A percentile compares a stretch with the other conserved stretches of the same genome.
These are phyloP conservation scores for Populus euphratica DNA, from an alignment of 345 rosid genomes.

Conservation along the genomic window DNA sequence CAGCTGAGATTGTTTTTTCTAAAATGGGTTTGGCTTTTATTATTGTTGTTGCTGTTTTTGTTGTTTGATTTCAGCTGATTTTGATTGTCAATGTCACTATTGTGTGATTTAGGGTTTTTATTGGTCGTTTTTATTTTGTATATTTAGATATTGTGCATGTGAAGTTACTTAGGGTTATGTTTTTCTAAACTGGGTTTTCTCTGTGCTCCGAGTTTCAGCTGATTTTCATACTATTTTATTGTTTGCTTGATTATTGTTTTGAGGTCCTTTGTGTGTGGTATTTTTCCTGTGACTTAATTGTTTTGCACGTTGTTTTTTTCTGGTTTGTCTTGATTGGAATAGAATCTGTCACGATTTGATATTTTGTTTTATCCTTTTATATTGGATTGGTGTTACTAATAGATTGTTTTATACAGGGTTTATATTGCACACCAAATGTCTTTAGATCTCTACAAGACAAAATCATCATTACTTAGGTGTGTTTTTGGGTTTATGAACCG, in stretches of 20 bases:
- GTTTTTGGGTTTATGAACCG: constrained; percentile 65
- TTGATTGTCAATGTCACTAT: not conserved
- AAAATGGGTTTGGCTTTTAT: no score
- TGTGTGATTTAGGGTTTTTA: not conserved
- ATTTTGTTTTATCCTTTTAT: not conserved
- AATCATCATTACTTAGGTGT: constrained; percentile 39
- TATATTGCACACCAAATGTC: constrained; percentile 43
- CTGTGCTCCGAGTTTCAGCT: not conserved
- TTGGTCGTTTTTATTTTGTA: not conserved
- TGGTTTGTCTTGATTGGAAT: not conserved
- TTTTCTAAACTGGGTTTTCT: not conserved
- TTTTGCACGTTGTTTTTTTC: not conserved
- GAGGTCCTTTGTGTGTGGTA: not conserved
- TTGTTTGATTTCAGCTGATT: no score
- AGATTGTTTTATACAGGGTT: constrained; percentile 29
- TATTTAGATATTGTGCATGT: not conserved
- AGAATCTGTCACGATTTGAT: not conserved
- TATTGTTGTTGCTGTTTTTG: no score
- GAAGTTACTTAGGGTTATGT: not conserved
- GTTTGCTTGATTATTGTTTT: no score
- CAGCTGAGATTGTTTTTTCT: not conserved
- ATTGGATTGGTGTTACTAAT: constrained; percentile 14
- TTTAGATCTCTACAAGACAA: constrained; percentile 32
- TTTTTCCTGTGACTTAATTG: not conserved
- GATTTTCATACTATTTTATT: not conserved